Evolutionary conservation across 495 filamentous ascomycete species (phyloP).

Genomic region (Poronia punctata): DNA sequence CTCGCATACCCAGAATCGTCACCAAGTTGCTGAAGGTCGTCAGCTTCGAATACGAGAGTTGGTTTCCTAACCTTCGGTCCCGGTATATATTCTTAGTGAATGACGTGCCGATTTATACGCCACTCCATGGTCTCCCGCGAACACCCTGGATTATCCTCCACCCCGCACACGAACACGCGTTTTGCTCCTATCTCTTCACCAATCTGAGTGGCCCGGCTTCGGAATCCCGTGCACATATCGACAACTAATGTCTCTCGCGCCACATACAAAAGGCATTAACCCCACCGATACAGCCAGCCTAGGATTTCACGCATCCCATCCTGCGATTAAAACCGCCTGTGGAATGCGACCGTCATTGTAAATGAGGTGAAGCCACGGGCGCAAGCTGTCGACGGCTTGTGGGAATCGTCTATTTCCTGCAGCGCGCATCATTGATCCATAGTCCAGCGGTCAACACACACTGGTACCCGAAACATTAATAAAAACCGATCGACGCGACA

Average conservation of each 20-base stretch:
- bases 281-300: not conserved
- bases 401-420: constrained; percentile 5
- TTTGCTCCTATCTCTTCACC: too few relatives aligned
- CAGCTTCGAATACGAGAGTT: not conserved
- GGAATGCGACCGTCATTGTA: constrained; percentile 18
- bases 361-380: constrained; percentile 18
- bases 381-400: constrained; percentile 12
- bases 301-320: not conserved
- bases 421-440: not conserved
- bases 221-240: too few relatives aligned
- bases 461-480: too few relatives aligned
- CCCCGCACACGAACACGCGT: too few relatives aligned
- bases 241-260: too few relatives aligned
- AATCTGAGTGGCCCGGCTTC: too few relatives aligned
- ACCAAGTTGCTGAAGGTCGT: constrained; percentile 2
- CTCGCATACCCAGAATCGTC: constrained; percentile 4
- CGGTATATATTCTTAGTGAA: not conserved
- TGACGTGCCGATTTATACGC: constrained; percentile 13
- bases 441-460: too few relatives aligned
- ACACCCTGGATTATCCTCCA: too few relatives aligned
- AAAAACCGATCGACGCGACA: too few relatives aligned
- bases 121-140: too few relatives aligned
- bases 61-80: too few relatives aligned
- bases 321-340: not conserved
- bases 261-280: too few relatives aligned